phyloP scores from a whole-genome alignment of 164 flowering plant species.

The grape (Vitis vinifera) region DNA sequence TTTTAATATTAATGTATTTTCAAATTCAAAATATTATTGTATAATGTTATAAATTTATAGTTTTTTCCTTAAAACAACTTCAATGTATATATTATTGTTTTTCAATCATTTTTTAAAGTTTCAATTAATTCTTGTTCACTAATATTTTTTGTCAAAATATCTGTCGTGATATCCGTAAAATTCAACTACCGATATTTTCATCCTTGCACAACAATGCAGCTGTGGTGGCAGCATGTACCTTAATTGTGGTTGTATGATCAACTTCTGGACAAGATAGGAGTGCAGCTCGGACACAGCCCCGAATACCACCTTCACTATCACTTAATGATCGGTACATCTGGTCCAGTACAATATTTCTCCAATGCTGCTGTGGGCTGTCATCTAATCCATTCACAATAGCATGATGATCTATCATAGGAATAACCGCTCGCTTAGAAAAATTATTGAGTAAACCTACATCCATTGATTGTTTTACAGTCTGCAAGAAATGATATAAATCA shows the following conservation, averaged over 20 bases:
- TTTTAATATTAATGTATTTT: no score
- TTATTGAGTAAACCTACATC: conserved; percentile 6
- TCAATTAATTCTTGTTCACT: no score
- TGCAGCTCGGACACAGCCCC: conserved; percentile 39
- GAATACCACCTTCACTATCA: conserved; percentile 39
- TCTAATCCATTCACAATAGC: conserved; percentile 20
- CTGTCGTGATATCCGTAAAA: no score
- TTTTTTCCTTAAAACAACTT: no score
- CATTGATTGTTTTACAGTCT: conserved; percentile 21
- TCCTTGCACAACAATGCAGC: background rate
- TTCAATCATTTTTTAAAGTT: no score
- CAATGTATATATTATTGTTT: no score
- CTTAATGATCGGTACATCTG: conserved; percentile 35
- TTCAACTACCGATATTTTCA: background rate
- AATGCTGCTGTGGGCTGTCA: conserved; percentile 23
- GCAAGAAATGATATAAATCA: conserved; percentile 23
- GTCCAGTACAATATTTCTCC: conserved; percentile 42
- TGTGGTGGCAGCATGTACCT: conserved; percentile 24
- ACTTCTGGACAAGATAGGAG: conserved; percentile 23
- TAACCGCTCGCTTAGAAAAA: conserved; percentile 22
- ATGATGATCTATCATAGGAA: conserved; percentile 14
- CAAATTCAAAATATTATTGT: no score
- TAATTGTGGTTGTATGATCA: conserved; percentile 11
- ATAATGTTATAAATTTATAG: no score
- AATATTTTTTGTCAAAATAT: no score